phyloP scores from a whole-genome alignment of 768 basidiomycete genomes.

The Nevesoporus exiguus region DNA sequence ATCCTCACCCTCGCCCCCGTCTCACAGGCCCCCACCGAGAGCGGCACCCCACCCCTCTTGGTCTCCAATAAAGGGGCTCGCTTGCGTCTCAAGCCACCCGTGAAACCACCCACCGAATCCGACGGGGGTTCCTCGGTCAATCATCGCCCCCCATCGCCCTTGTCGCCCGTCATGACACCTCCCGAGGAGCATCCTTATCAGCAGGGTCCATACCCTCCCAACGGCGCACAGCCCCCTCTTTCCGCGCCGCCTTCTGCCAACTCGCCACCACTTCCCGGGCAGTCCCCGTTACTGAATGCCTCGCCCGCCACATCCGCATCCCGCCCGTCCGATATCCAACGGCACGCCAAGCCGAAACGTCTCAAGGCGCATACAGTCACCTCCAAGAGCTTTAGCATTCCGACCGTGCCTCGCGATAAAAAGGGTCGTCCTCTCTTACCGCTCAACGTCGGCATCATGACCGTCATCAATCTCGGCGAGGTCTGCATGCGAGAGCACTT shows the following conservation, averaged over 20 bases:
- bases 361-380: slow-evolving; percentile 80
- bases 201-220: slow-evolving; percentile 21
- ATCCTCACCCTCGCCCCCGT: slow-evolving; percentile 26
- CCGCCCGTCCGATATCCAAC: slow-evolving; percentile 29
- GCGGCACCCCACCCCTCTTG: slow-evolving; percentile 30
- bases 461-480: slow-evolving; percentile 67
- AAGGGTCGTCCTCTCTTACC: slow-evolving; percentile 69
- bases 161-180: slow-evolving; percentile 35
- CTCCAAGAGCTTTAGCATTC: slow-evolving; percentile 73
- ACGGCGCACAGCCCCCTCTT: slow-evolving; percentile 20
- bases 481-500: slow-evolving; percentile 83
- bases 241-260: slow-evolving; percentile 14
- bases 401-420: slow-evolving; percentile 74
- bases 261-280: slow-evolving; percentile 23
- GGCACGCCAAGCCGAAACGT: slow-evolving; percentile 67
- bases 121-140: slow-evolving; percentile 18
- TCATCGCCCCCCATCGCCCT: slow-evolving; percentile 26
- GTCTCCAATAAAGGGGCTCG: slow-evolving; percentile 48
- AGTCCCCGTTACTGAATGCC: slow-evolving; percentile 15
- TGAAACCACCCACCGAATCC: slow-evolving; percentile 25
- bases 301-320: slow-evolving; percentile 21
- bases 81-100: slow-evolving; percentile 48
- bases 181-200: slow-evolving; percentile 33
- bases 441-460: slow-evolving; percentile 85
- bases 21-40: slow-evolving; percentile 18